Evolutionary conservation across 2,329 filamentous ascomycete species (phyloP).

Genomic region (Epichloe gansuensis): DNA sequence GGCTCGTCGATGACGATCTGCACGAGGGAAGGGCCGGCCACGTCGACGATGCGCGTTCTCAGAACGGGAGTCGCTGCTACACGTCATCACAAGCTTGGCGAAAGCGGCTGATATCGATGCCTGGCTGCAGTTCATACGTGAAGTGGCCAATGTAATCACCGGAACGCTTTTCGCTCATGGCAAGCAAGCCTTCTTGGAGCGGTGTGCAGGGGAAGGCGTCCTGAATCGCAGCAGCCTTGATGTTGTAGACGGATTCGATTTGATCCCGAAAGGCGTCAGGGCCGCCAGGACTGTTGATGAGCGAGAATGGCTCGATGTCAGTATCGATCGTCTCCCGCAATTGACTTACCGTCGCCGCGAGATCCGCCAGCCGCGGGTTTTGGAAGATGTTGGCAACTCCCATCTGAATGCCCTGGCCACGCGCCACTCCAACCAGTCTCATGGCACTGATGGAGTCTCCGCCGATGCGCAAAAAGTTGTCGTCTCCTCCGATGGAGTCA

Average conservation of each 20-base stretch:
- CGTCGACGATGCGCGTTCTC: neutral
- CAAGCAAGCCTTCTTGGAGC: slow-evolving; percentile 11
- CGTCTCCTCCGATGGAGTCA: slow-evolving; percentile 7
- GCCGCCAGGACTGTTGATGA: too few relatives aligned
- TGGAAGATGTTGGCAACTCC: too few relatives aligned
- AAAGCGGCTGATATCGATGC: neutral
- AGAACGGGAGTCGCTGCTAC: neutral
- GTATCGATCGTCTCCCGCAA: too few relatives aligned
- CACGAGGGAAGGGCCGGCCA: neutral
- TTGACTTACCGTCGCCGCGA: too few relatives aligned
- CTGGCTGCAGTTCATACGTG: neutral
- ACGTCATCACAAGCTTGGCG: neutral
- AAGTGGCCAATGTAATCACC: slow-evolving; percentile 8
- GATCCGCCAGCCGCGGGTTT: too few relatives aligned
- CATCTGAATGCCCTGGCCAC: too few relatives aligned
- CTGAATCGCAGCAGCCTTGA: too few relatives aligned
- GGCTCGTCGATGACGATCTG: neutral
- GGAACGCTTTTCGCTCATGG: slow-evolving; percentile 6
- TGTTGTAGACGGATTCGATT: too few relatives aligned
- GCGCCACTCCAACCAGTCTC: neutral
- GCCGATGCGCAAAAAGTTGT: slow-evolving; percentile 15
- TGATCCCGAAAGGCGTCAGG: too few relatives aligned
- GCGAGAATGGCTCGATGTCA: too few relatives aligned
- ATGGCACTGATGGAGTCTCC: slow-evolving; percentile 20
- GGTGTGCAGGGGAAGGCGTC: slow-evolving; percentile 10